phyloP scores from a whole-genome alignment of 345 rosid species.

The Citropsis articulata region DNA sequence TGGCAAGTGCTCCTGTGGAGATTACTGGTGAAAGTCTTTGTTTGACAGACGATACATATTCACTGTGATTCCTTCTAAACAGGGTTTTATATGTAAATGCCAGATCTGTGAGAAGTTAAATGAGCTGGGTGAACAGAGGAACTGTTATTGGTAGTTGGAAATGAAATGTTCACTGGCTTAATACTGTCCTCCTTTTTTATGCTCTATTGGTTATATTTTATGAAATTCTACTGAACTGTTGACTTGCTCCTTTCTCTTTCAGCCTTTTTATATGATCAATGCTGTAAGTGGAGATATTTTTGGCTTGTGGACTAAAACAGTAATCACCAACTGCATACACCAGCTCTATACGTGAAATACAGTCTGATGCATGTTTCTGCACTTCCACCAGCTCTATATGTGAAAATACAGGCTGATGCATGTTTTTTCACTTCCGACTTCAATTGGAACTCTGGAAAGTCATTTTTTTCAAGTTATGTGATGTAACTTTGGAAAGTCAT shows the following conservation, averaged over 20 bases:
- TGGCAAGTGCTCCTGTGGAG: slow-evolving; percentile 59
- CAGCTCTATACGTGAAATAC: neutral
- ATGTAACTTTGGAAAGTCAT: neutral
- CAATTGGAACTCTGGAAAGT: neutral
- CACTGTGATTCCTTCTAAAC: neutral
- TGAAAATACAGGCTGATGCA: neutral
- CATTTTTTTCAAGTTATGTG: neutral
- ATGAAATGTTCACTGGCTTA: slow-evolving; percentile 1
- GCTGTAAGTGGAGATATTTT: neutral
- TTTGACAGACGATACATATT: neutral
- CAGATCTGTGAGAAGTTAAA: neutral
- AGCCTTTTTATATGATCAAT: neutral
- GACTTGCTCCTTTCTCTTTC: neutral
- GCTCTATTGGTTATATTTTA: neutral
- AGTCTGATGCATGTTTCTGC: neutral
- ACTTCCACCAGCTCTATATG: neutral
- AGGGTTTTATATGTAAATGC: slow-evolving; percentile 26
- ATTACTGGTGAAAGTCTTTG: slow-evolving; percentile 43
- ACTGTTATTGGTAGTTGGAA: neutral
- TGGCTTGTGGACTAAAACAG: no score
- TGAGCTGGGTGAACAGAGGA: neutral
- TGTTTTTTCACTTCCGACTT: neutral
- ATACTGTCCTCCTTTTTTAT: neutral
- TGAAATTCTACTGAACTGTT: neutral
- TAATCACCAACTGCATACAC: no score